These are phyloP conservation scores for Samsoniella hepiali DNA, from an alignment of 2,329 filamentous ascomycete species.

Conservation along the genomic window DNA sequence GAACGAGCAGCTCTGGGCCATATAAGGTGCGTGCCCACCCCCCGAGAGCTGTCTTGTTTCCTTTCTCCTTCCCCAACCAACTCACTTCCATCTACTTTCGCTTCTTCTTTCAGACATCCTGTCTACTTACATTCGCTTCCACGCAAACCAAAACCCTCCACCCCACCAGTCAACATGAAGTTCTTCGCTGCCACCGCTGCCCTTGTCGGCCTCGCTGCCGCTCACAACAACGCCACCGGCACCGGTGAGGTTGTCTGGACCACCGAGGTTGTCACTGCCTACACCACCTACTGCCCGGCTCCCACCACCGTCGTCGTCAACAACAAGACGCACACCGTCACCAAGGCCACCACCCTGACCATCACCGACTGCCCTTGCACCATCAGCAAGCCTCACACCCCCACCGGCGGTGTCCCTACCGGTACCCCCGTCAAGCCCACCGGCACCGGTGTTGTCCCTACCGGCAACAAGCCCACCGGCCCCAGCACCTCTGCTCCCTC, in stretches of 20 bases:
- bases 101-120: conserved; percentile 13
- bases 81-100: conserved; percentile 14
- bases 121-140: conserved; percentile 16
- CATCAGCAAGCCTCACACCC: conserved; percentile 55
- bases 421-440: conserved; percentile 60
- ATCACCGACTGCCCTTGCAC: conserved; percentile 72
- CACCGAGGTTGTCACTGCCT: conserved; percentile 63
- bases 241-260: conserved; percentile 38
- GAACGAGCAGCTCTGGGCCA: not conserved
- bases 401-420: conserved; percentile 29
- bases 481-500: conserved; percentile 7
- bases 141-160: not conserved
- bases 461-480: conserved; percentile 36
- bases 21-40: conserved; percentile 15
- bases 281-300: conserved; percentile 70
- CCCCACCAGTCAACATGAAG: conserved; percentile 57
- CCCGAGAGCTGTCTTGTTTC: not conserved
- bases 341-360: conserved; percentile 62
- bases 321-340: conserved; percentile 66
- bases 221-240: conserved; percentile 38
- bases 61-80: conserved; percentile 5
- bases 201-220: conserved; percentile 44
- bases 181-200: conserved; percentile 51
- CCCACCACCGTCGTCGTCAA: conserved; percentile 62
- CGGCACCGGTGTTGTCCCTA: conserved; percentile 72